Base-by-base conservation (phyloP, 352 stramenopile species). In the Pythium plurisporium region DNA sequence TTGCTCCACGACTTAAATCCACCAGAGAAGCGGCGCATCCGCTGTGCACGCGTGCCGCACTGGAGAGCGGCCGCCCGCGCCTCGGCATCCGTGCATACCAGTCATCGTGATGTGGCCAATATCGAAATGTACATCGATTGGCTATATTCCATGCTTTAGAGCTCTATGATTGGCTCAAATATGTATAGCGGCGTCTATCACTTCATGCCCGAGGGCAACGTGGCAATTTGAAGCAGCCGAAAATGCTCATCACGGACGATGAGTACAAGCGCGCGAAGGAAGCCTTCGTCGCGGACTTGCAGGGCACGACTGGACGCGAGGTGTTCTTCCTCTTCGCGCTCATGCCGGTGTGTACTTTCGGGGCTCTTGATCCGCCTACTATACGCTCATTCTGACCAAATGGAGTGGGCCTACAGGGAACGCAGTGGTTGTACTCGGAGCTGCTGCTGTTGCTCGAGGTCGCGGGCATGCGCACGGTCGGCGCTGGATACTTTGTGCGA, bases 191-290 rank as follows among this genome's bases (percentile, higher is more conserved):
- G 55, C 36, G 36, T 34, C 33, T 1, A 29, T 58, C 31, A 36
- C 23, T 41, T 41, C 31, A 20, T 51, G 19, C 14, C 17, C 11
- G 31, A 23, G 20, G 19, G 36, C 27, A n/a, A n/a, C 12, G 27
- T 26, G 38, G 12, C 46, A 51, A 41, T 49, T 47, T 27, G 36
- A 55, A 45, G 47, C 30, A 7, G 30, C 5, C 20, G 3, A 52
- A 26, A 20, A 69, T 48, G 37, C 82, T 82, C 74, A 72, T 70
- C 51, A 55, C 62, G 27, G 69, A 87, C 60, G 76, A 90, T 42
- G 72, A 79, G 59, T 91, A 94, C 73, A 94, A 94, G 70, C 75
- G 73, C 55, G 79, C 81, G 19, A 94, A 94, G 65, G 82, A 92
- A 64, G 76, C 76, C 14, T 94, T 94, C 57, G 82, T 94, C 19